phyloP scores from a whole-genome alignment of 345 rosid species.

The Populus davidiana region DNA sequence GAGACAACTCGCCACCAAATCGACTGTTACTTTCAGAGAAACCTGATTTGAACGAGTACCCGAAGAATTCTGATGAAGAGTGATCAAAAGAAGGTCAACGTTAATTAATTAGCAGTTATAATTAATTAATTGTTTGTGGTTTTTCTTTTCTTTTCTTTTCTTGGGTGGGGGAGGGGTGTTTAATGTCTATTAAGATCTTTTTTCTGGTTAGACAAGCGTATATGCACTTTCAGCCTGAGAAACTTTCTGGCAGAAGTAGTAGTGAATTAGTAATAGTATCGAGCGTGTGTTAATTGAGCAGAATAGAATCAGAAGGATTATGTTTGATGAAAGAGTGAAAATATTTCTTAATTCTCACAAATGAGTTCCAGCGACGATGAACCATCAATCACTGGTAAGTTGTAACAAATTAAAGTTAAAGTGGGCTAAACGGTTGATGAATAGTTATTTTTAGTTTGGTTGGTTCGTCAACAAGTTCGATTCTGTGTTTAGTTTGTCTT shows the following conservation, averaged over 20 bases:
- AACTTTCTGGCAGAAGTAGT: background rate
- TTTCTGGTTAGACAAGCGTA: background rate
- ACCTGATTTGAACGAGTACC: slow-evolving; percentile 45
- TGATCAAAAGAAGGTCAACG: background rate
- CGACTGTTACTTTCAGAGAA: slow-evolving; percentile 6
- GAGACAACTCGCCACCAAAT: background rate
- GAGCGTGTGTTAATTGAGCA: background rate
- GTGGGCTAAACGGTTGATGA: too few relatives aligned
- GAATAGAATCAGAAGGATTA: slow-evolving; percentile 18
- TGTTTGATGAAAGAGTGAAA: background rate
- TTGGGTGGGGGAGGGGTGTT: too few relatives aligned
- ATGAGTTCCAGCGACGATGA: background rate
- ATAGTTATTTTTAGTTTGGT: background rate
- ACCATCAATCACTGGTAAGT: background rate
- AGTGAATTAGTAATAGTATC: background rate
- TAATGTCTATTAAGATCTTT: background rate
- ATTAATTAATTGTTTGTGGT: background rate
- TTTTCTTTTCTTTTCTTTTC: background rate
- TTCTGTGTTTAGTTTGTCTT: slow-evolving; percentile 7
- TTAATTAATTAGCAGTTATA: background rate
- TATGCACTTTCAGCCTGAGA: background rate
- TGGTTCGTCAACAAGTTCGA: slow-evolving; percentile 7
- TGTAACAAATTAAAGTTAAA: too few relatives aligned
- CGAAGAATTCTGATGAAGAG: slow-evolving; percentile 29
- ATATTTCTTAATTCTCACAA: background rate